Percentiles rank a stretch among this genome's conserved stretches.
phyloP scores from a whole-genome alignment of 306 rosid species.

The Medicago ruthenica region DNA sequence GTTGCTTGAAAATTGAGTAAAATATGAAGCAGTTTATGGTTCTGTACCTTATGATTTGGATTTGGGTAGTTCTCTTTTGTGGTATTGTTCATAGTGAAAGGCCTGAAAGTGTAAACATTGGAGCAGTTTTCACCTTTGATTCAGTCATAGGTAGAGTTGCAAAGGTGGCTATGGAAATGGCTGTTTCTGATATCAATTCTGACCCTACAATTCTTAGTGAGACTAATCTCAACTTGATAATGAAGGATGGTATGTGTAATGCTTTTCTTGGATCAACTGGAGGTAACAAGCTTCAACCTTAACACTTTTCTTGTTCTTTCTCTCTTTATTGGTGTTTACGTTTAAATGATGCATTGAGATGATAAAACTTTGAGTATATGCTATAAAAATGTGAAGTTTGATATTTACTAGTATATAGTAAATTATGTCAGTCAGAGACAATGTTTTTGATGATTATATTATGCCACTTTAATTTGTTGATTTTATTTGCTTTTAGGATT shows the following conservation, averaged over 20 bases:
- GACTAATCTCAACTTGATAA: constrained; percentile 56
- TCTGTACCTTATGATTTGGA: constrained; percentile 43
- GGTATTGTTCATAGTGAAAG: constrained; percentile 54
- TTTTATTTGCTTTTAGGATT: constrained; percentile 4
- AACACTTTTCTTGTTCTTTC: background rate
- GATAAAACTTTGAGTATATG: constrained; percentile 6
- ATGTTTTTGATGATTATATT: constrained; percentile 3
- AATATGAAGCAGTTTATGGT: constrained; percentile 49
- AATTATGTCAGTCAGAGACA: constrained; percentile 14
- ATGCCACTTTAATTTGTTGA: background rate
- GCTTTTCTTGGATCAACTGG: constrained; percentile 81
- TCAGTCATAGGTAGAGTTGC: constrained; percentile 88
- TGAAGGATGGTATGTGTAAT: constrained; percentile 64
- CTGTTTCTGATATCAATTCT: constrained; percentile 74
- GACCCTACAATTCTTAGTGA: constrained; percentile 72
- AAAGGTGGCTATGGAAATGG: constrained; percentile 70
- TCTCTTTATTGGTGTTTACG: background rate
- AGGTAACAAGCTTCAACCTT: constrained; percentile 55
- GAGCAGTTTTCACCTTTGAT: constrained; percentile 75
- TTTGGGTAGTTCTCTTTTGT: constrained; percentile 57
- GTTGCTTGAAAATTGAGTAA: constrained; percentile 36
- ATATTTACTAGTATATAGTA: background rate
- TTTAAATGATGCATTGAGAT: background rate
- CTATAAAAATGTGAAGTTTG: constrained; percentile 30
- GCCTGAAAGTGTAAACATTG: constrained; percentile 73